Evolutionary conservation across 2,329 filamentous ascomycete species (phyloP), one percentile per base, ranked within the genome.

Genomic region (Penicillium sp.): DNA sequence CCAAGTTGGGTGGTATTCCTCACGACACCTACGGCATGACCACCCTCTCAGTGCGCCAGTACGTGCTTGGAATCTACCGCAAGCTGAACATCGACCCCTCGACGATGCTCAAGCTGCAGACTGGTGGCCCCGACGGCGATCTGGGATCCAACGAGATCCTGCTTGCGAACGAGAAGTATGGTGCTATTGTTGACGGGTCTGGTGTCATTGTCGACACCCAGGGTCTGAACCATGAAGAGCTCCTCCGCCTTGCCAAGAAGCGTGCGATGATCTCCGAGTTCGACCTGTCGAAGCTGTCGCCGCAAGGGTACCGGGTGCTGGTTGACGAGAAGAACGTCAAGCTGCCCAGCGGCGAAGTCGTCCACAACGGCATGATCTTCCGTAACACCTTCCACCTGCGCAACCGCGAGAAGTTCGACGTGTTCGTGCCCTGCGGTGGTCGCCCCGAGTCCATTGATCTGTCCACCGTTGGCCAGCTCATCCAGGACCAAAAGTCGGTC

Each of bases 21-120:
- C 93, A 98, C 68, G 93, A 98, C 65, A 72, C 76, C 27, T 98
- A 98, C 62, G 93, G 93, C 58, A 98, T 98, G 93, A 98, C 93
- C 1, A 97, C 93, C 0, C 72, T 97, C 41, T 96, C 90, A 4
- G 91, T 98, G 34, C 88, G 93, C 31, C 88, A 98, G 69, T 98
- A 94, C 57, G 87, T 98, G 52, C 81, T 89, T 59, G 93, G 93
- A 32, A 95, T 98, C 68, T 97, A 98, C 75, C 85, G 93, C 64
- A 97, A 97, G 77, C 77, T 95, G 48, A 81, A 90, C 51, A 81
- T 98, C 33, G 89, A 97, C 59, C 86, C 90, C 13, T 80, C 82
- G 37, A 83, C 79, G 41, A 86, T 97, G 53, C 79, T 80, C 63
- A 98, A 98, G 75, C 83, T 98, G 77, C 93, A 98, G 74, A 98